Percentiles rank a stretch among this genome's conserved stretches.
These are phyloP conservation scores for Cystobasidium tubakii DNA, from an alignment of 768 basidiomycete species.

Conservation along the genomic window DNA sequence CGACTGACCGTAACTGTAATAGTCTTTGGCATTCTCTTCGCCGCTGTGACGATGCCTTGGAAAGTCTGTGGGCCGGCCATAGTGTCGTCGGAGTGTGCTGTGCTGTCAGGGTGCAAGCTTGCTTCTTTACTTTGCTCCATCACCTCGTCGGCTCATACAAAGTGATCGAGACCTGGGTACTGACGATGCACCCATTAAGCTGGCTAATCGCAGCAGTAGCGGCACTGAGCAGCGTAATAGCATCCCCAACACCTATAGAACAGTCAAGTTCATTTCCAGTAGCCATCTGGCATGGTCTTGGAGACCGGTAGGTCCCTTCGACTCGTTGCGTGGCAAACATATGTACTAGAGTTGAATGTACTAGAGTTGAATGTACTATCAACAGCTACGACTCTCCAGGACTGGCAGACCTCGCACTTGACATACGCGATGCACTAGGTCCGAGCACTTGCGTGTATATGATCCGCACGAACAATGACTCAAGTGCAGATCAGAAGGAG, in stretches of 20 bases:
- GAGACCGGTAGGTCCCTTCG: slow-evolving; percentile 45
- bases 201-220: slow-evolving; percentile 8
- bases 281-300: slow-evolving; percentile 53
- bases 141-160: background rate
- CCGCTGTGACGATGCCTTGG: slow-evolving; percentile 24
- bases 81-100: background rate
- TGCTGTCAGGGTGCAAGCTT: background rate
- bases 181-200: background rate
- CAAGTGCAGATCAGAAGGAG: slow-evolving; percentile 48
- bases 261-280: slow-evolving; percentile 36
- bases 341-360: no score
- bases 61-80: slow-evolving; percentile 27
- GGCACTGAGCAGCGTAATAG: background rate
- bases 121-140: background rate
- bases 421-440: slow-evolving; percentile 45
- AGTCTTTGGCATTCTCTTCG: slow-evolving; percentile 33
- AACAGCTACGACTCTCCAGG: slow-evolving; percentile 48
- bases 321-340: background rate
- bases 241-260: background rate
- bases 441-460: slow-evolving; percentile 50
- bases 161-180: background rate
- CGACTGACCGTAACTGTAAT: slow-evolving; percentile 21
- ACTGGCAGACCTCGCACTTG: slow-evolving; percentile 47
- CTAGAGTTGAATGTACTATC: no score
- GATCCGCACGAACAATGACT: slow-evolving; percentile 47